Evolutionary conservation across 2,329 filamentous ascomycete species (phyloP), one percentile per base, ranked within the genome.

Genomic region (Botrytis fragariae): DNA sequence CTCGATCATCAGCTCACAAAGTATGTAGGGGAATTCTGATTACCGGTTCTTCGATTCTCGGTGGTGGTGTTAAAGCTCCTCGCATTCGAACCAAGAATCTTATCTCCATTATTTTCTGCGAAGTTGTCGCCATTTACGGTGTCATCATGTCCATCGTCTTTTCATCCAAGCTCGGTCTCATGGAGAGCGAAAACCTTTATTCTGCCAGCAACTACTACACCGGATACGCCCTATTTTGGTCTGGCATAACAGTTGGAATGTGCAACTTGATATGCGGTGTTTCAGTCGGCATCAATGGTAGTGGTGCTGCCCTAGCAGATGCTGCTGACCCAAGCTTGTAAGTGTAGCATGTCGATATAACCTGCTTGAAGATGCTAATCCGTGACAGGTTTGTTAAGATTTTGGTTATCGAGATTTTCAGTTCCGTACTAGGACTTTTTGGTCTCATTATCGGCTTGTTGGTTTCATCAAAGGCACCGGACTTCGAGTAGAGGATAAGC

Each of bases 81-180:
- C 92, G 96, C 80, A 99, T 99, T 85, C 93, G 96, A 83, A 99
- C 96, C 76, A 99, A 99, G 91, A 99, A 99, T 87, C 85, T 99
- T 81, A 98, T 99, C 83, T 98, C 95, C 80, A 99, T 99, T 84
- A 98, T 99, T 85, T 99, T 99, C 86, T 99, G 96, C 87, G 96
- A 99, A 86, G 96, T 99, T 81, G 96, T 99, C 81, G 96, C 96
- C 84, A 99, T 99, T 84, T 99, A 99, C 88, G 97, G 97, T 80
- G 95, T 99, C 84, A 99, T 99, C 85, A 99, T 99, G 94, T 92
- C 95, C 80, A 99, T 99, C 82, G 93, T 99, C 80, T 98, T 98
- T 86, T 97, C 95, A 62, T 89, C 95, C 75, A 97, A 98, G 84
- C 85, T 99, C 79, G 88, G 89, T 79, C 83, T 87, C 72, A 88